Evolutionary conservation across 192 early-diverging fungal genomes (phyloP).

Genomic region (Dispira parvispora): DNA sequence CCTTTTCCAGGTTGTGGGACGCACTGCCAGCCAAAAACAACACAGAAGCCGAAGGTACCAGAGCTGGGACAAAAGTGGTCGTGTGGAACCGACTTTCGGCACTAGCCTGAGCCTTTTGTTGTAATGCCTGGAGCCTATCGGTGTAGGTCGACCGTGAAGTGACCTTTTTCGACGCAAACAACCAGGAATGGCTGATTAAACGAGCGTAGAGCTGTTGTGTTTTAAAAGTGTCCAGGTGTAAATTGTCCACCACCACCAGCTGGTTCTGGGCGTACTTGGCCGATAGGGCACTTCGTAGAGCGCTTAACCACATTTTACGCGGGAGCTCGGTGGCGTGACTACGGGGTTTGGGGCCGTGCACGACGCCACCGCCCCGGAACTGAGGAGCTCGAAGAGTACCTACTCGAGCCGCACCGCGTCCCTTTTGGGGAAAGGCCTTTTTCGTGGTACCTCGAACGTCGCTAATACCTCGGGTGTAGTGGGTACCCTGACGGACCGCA

Average conservation of each 20-base stretch:
- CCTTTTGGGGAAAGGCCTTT: slow-evolving; percentile 83
- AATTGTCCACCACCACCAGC: slow-evolving; percentile 62
- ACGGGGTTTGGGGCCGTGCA: slow-evolving; percentile 83
- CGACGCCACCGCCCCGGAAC: slow-evolving; percentile 61
- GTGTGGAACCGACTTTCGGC: slow-evolving; percentile 14
- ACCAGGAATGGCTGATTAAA: slow-evolving; percentile 20
- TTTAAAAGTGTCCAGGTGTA: slow-evolving; percentile 32
- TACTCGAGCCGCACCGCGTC: slow-evolving; percentile 78
- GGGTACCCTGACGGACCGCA: slow-evolving; percentile 64
- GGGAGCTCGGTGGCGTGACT: slow-evolving; percentile 67
- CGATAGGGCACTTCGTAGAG: slow-evolving; percentile 66
- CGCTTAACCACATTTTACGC: slow-evolving; percentile 71
- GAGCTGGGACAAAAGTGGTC: background rate
- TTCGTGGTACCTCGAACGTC: slow-evolving; percentile 71
- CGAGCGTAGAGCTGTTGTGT: slow-evolving; percentile 32
- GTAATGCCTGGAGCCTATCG: slow-evolving; percentile 12
- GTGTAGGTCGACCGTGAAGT: slow-evolving; percentile 18
- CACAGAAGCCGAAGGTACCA: slow-evolving; percentile 15
- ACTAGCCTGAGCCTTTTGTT: background rate
- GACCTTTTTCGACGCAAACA: slow-evolving; percentile 23
- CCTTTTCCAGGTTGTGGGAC: slow-evolving; percentile 33
- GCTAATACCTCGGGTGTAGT: slow-evolving; percentile 55
- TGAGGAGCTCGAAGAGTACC: slow-evolving; percentile 74
- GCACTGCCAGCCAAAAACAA: slow-evolving; percentile 14
- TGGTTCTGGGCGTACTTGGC: slow-evolving; percentile 84